Percentiles rank a stretch among this genome's conserved stretches.
These are phyloP conservation scores for Catenaria anguillulae DNA, from an alignment of 371 early-diverging fungal species.

Conservation along the genomic window DNA sequence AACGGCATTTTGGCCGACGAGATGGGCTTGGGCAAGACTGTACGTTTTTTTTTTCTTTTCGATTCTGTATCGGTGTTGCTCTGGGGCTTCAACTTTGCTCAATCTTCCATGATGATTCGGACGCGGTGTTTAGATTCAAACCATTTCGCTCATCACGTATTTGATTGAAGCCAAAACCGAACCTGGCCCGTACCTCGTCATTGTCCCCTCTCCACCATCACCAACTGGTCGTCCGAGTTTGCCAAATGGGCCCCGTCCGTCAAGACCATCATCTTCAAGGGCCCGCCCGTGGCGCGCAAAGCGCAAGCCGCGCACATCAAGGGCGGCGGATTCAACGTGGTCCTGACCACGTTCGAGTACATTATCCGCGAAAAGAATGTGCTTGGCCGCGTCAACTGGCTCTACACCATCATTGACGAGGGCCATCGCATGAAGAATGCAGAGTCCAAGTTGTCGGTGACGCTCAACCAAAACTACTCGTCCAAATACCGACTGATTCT, in stretches of 20 bases:
- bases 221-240: conserved; percentile 97
- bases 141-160: conserved; percentile 88
- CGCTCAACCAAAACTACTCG: conserved; percentile 67
- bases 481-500: conserved; percentile 89
- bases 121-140: conserved; percentile 51
- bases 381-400: conserved; percentile 78
- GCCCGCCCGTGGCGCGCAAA: conserved; percentile 57
- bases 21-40: conserved; percentile 92
- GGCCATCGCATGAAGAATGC: conserved; percentile 98
- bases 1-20: conserved; percentile 99
- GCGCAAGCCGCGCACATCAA: conserved; percentile 57
- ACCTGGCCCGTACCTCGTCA: conserved; percentile 83
- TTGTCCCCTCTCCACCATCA: conserved; percentile 89
- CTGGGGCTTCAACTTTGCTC: no score
- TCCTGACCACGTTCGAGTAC: conserved; percentile 97
- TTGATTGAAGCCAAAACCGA: conserved; percentile 80
- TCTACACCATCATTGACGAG: conserved; percentile 95
- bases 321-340: conserved; percentile 74
- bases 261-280: conserved; percentile 78
- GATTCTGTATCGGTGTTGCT: no score
- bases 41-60: no score
- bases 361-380: conserved; percentile 81
- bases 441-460: conserved; percentile 68
- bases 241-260: conserved; percentile 96
- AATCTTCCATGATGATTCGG: neutral